phyloP scores from a whole-genome alignment of 2,329 filamentous ascomycete genomes.

The Colletotrichum scovillei region DNA sequence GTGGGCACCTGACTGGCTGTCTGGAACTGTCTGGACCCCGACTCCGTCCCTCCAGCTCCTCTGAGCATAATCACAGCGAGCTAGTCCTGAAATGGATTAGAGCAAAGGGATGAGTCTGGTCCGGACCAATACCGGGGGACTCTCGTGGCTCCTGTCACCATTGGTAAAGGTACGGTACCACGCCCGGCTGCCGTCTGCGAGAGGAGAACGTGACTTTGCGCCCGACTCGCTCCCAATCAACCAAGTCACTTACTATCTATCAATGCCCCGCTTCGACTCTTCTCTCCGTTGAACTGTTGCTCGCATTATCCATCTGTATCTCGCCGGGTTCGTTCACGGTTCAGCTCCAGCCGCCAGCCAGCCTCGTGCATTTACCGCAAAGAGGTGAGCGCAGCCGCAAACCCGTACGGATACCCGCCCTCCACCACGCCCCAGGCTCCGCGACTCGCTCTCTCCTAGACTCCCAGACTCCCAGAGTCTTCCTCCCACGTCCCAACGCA shows the following conservation, averaged over 20 bases:
- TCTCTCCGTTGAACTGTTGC: no score
- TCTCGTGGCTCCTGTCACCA: background rate
- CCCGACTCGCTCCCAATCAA: conserved; percentile 20
- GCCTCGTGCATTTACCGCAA: conserved; percentile 16
- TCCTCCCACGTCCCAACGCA: background rate
- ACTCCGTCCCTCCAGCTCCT: background rate
- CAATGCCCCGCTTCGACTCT: conserved; percentile 1
- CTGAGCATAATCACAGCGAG: background rate
- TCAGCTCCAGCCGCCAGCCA: conserved; percentile 29
- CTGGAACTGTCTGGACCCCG: conserved; percentile 22
- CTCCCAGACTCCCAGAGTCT: no score
- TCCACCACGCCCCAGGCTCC: background rate
- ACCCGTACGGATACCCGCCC: background rate
- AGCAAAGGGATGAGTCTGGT: background rate
- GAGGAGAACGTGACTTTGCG: conserved; percentile 22
- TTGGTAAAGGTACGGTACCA: no score
- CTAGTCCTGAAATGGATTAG: background rate
- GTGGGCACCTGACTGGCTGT: background rate
- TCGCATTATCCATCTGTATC: background rate
- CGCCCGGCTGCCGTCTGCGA: background rate
- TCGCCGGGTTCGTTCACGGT: background rate
- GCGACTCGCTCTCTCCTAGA: no score
- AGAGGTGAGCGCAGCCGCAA: background rate
- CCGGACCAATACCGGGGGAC: background rate
- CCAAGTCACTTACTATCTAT: background rate